A percentile compares a stretch with the other conserved stretches of the same genome.
Conservation (phyloP, 1,284 basidiomycete genomes). For the Kwoniella shivajii region DNA sequence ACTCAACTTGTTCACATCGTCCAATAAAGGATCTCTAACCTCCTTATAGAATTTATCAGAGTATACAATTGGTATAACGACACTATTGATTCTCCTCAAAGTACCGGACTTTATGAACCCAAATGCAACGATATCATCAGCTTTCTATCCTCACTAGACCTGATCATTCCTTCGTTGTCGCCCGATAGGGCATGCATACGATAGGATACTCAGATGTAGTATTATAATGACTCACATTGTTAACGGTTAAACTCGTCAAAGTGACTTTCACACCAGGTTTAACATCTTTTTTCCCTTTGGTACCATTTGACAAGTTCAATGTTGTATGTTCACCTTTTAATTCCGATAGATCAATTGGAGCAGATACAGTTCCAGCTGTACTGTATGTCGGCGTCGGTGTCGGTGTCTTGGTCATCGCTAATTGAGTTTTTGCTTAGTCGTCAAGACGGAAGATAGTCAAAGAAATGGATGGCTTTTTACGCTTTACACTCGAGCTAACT, state of each 20-base stretch:
- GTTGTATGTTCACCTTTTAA: constrained; percentile 42
- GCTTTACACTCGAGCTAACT: background rate
- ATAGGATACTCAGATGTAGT: too few species aligned
- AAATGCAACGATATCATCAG: background rate
- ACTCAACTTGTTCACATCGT: constrained; percentile 55
- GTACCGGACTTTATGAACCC: constrained; percentile 43
- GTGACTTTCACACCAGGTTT: constrained; percentile 52
- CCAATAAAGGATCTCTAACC: constrained; percentile 44
- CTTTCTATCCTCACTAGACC: background rate
- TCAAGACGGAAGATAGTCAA: background rate
- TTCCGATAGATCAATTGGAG: constrained; percentile 40
- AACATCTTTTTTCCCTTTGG: constrained; percentile 28
- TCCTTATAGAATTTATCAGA: constrained; percentile 54
- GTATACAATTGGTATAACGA: constrained; percentile 52
- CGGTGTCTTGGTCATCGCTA: background rate
- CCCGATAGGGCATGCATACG: too few species aligned
- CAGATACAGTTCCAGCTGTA: constrained; percentile 48
- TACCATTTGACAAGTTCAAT: constrained; percentile 29
- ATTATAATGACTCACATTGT: constrained; percentile 55
- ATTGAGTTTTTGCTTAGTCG: background rate
- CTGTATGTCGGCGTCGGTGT: constrained; percentile 28
- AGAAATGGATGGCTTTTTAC: background rate
- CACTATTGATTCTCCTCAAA: constrained; percentile 49
- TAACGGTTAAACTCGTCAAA: constrained; percentile 50
- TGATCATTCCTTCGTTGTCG: too few species aligned